Evolutionary conservation across 208 protist genomes (phyloP).

Genomic region (Phytomonas francai): DNA sequence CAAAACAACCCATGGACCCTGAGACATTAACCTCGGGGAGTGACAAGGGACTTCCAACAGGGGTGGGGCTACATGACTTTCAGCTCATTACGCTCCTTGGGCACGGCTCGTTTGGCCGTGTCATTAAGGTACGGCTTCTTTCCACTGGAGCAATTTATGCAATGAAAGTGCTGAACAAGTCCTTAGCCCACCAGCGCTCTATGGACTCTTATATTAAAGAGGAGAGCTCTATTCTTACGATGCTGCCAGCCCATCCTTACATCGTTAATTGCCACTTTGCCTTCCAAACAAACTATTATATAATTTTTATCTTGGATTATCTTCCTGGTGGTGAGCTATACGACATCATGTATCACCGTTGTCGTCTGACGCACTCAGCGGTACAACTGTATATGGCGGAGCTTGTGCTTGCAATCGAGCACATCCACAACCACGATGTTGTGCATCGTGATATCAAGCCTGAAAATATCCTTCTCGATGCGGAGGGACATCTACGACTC

Average conservation of each 20-base stretch:
- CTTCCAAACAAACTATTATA: slow-evolving; percentile 83
- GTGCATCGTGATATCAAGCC: slow-evolving; percentile 86
- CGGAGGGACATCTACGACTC: slow-evolving; percentile 73
- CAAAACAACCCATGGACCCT: background rate
- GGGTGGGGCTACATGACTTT: slow-evolving; percentile 72
- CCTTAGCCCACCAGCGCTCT: slow-evolving; percentile 63
- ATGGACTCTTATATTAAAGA: slow-evolving; percentile 87
- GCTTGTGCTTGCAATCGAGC: slow-evolving; percentile 81
- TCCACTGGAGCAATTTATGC: slow-evolving; percentile 66
- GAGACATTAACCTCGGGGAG: background rate
- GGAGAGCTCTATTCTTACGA: slow-evolving; percentile 68
- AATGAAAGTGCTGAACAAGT: slow-evolving; percentile 90
- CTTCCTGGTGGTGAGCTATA: slow-evolving; percentile 93
- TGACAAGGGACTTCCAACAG: background rate
- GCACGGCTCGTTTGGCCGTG: slow-evolving; percentile 92
- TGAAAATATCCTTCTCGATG: slow-evolving; percentile 83
- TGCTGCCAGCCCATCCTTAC: slow-evolving; percentile 82
- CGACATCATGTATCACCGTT: slow-evolving; percentile 78
- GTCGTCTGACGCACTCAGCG: slow-evolving; percentile 28
- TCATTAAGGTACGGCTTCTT: slow-evolving; percentile 83
- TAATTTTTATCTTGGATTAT: slow-evolving; percentile 91
- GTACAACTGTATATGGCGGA: slow-evolving; percentile 87
- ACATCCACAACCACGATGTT: slow-evolving; percentile 83
- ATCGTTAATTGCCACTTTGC: slow-evolving; percentile 78
- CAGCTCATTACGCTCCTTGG: slow-evolving; percentile 86